Evolutionary conservation across 2,329 filamentous ascomycete genomes (phyloP), one percentile per base, ranked within the genome.

Genomic region (Myriosclerotinia duriaeana): DNA sequence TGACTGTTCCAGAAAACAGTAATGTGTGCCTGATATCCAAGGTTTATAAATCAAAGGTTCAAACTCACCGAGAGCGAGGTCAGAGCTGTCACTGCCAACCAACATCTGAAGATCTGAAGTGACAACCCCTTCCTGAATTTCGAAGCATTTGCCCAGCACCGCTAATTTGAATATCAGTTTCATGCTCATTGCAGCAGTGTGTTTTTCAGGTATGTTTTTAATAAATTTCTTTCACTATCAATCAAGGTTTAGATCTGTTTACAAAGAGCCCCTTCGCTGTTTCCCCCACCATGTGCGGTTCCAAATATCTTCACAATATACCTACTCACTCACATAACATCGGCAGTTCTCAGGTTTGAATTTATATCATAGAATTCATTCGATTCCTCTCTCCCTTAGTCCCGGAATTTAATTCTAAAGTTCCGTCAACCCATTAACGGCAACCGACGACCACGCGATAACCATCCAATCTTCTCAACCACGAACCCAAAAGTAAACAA

Each of bases 401-500:
- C 30, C 34, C 58, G 58, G 58, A 61, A 48, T 38, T 50, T 61
- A 61, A 61, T 61, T 52, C 48, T 34, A 11, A 50, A 61, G 34
- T 38, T 26, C 58, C 58, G 58, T 64, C 34, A 59, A 66, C 69
- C 66, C 59, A 71, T 56, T 65, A 68, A 68, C 63, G 66, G 65
- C 65, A 50, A 63, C 44, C 69, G 22, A 61, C 58, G 69, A 72
- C 72, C 72, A 74, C 73, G 74, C 73, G 73, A 76, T 75, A 73
- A 74, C 64, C 69, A 42, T 40, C 36, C 22, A 63, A 38, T 34
- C 52, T 50, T 42, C 34, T 56, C 66, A 65, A 54, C 68, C 65
- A 58, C 67, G 66, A 64, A 42, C 52, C 38, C 66, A 56, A 72
- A 77, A 72, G 71, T 74, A 75, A 72, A 74, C 71, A 74, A 69